These are phyloP conservation scores for Claviceps maximensis DNA, from an alignment of 2,329 filamentous ascomycete genomes.

Conservation along the genomic window DNA sequence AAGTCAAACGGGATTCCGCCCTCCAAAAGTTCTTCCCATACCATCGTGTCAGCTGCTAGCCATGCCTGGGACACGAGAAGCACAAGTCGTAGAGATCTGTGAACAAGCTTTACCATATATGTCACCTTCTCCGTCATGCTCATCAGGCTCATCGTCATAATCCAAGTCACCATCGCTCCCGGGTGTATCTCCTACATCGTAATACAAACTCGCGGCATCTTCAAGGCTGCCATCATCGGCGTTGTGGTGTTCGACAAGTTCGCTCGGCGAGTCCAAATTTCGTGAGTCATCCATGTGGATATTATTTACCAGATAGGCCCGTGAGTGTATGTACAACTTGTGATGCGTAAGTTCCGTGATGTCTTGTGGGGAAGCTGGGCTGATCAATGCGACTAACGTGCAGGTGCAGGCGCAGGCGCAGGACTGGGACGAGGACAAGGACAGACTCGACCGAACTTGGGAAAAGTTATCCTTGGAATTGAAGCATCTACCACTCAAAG, in stretches of 20 bases:
- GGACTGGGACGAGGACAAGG: neutral
- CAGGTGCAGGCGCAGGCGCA: neutral
- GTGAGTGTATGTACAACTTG: neutral
- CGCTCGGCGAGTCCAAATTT: neutral
- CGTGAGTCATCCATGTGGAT: neutral
- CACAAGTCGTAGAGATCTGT: neutral
- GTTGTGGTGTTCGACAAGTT: neutral
- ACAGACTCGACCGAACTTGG: neutral
- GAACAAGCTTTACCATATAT: constrained; percentile 5
- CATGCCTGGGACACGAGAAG: neutral
- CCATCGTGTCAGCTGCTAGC: neutral
- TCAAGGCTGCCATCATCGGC: constrained; percentile 7
- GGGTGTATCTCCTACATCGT: constrained; percentile 4
- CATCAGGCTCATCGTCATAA: constrained; percentile 11
- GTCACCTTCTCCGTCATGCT: constrained; percentile 10
- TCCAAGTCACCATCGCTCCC: constrained; percentile 7
- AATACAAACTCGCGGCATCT: constrained; percentile 15
- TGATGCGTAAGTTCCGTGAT: neutral
- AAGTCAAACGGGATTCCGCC: constrained; percentile 12
- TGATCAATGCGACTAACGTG: neutral
- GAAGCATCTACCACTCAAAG: too few relatives aligned
- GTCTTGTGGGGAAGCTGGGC: neutral
- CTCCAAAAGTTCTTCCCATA: neutral
- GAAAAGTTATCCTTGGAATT: too few relatives aligned
- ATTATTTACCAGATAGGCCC: too few relatives aligned